Percentiles rank a stretch among this genome's conserved stretches.
phyloP scores from a whole-genome alignment of 148 eudicot species.

The Simmondsia chinensis region DNA sequence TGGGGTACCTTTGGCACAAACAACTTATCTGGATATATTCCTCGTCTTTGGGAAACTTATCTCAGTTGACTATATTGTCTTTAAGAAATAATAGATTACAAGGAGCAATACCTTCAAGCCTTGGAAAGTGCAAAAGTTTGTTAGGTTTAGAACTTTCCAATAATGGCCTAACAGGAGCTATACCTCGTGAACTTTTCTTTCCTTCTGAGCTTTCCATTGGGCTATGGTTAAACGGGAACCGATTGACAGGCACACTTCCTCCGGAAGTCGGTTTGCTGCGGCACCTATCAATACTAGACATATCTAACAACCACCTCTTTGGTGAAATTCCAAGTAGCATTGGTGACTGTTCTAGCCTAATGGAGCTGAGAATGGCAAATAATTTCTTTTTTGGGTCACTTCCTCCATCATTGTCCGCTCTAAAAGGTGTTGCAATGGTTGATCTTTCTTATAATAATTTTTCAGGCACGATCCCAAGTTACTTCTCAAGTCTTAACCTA shows the following conservation, averaged over 20 bases:
- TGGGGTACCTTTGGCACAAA: background rate
- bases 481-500: conserved; percentile 1
- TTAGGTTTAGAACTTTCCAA: conserved; percentile 2
- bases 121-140: conserved; percentile 20
- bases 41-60: conserved; percentile 21
- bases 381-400: conserved; percentile 19
- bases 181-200: conserved; percentile 15
- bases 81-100: conserved; percentile 12
- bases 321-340: conserved; percentile 23
- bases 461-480: conserved; percentile 17
- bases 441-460: conserved; percentile 23
- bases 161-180: conserved; percentile 16
- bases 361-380: conserved; percentile 2
- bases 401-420: conserved; percentile 10
- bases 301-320: conserved; percentile 13
- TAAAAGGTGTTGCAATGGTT: conserved; percentile 8
- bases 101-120: conserved; percentile 19
- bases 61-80: conserved; percentile 1
- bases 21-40: conserved; percentile 15
- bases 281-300: conserved; percentile 11
- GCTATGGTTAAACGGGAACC: conserved; percentile 8
- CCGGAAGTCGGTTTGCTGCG: conserved; percentile 6
- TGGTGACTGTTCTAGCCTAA: conserved; percentile 14
- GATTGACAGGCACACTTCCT: conserved; percentile 23
- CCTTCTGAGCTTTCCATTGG: conserved; percentile 5